phyloP scores from a whole-genome alignment of 2,329 filamentous ascomycete genomes.

The Dactylellina drechsleri region DNA sequence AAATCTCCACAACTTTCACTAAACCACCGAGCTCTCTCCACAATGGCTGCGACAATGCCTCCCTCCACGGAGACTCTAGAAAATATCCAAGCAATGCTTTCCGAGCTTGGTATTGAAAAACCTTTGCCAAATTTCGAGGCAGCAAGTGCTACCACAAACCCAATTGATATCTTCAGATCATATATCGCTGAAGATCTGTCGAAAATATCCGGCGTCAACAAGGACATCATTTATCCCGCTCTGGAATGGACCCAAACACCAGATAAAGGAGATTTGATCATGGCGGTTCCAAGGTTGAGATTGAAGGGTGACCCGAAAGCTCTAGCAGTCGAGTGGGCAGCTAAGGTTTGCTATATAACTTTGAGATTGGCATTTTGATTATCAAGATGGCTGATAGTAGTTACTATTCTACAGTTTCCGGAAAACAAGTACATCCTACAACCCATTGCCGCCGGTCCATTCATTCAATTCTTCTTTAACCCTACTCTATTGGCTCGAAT shows the following conservation, averaged over 20 bases:
- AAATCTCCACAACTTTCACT: neutral
- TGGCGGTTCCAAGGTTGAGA: slow-evolving; percentile 82
- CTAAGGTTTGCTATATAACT: slow-evolving; percentile 65
- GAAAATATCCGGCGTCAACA: slow-evolving; percentile 75
- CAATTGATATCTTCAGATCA: slow-evolving; percentile 80
- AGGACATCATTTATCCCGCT: slow-evolving; percentile 76
- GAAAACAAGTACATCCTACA: slow-evolving; percentile 78
- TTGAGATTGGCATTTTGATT: neutral
- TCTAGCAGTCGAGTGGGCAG: slow-evolving; percentile 71
- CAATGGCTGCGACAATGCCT: slow-evolving; percentile 50
- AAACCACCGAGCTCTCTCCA: slow-evolving; percentile 12
- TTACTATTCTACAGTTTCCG: slow-evolving; percentile 69
- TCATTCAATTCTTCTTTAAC: slow-evolving; percentile 84
- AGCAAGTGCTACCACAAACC: slow-evolving; percentile 76
- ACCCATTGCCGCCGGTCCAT: slow-evolving; percentile 73
- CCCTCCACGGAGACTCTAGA: slow-evolving; percentile 55
- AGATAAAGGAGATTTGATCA: slow-evolving; percentile 82
- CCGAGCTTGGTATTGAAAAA: slow-evolving; percentile 56
- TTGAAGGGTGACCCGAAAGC: slow-evolving; percentile 76
- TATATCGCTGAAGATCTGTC: slow-evolving; percentile 77
- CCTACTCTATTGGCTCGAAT: slow-evolving; percentile 72
- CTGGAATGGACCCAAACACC: slow-evolving; percentile 81
- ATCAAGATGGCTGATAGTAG: neutral
- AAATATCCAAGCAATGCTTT: slow-evolving; percentile 58
- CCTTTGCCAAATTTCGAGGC: slow-evolving; percentile 63